Evolutionary conservation across 2,329 filamentous ascomycete genomes (phyloP).

Genomic region (Cladophialophora bantiana): DNA sequence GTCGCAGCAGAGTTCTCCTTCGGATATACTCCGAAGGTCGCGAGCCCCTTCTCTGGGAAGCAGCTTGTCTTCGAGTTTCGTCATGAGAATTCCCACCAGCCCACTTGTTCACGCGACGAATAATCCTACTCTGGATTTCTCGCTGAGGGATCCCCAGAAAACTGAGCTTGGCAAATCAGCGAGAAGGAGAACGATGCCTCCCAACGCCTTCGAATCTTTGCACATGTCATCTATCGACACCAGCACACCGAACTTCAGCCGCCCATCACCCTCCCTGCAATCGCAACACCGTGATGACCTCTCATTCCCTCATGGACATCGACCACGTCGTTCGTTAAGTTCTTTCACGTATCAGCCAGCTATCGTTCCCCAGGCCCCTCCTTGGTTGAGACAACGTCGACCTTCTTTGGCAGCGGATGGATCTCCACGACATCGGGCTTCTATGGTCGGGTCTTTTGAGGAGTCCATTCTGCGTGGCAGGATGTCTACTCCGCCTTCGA

Average conservation of each 20-base stretch:
- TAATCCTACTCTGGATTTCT: constrained; percentile 76
- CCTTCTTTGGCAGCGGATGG: constrained; percentile 76
- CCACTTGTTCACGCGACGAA: constrained; percentile 88
- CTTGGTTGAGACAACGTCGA: constrained; percentile 62
- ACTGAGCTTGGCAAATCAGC: constrained; percentile 45
- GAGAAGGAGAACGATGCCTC: constrained; percentile 76
- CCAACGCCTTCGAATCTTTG: constrained; percentile 63
- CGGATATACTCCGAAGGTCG: constrained; percentile 38
- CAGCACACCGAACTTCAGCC: constrained; percentile 48
- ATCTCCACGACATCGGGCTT: constrained; percentile 83
- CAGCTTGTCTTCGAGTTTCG: constrained; percentile 78
- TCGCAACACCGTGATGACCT: constrained; percentile 59
- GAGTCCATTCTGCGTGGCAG: constrained; percentile 93
- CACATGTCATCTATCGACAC: constrained; percentile 49
- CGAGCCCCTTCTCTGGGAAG: constrained; percentile 70
- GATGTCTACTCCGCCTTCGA: constrained; percentile 96
- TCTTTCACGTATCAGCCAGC: constrained; percentile 60
- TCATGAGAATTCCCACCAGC: constrained; percentile 87
- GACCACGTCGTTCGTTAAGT: constrained; percentile 76
- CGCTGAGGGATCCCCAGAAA: constrained; percentile 55
- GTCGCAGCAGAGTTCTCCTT: constrained; percentile 7
- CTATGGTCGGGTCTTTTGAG: constrained; percentile 97
- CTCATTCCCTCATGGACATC: constrained; percentile 60
- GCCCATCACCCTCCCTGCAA: constrained; percentile 44
- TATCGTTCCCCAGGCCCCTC: constrained; percentile 60